Base-by-base conservation (phyloP, 805 yeast genomes). In the Kregervanrija pseudodelftensis region DNA sequence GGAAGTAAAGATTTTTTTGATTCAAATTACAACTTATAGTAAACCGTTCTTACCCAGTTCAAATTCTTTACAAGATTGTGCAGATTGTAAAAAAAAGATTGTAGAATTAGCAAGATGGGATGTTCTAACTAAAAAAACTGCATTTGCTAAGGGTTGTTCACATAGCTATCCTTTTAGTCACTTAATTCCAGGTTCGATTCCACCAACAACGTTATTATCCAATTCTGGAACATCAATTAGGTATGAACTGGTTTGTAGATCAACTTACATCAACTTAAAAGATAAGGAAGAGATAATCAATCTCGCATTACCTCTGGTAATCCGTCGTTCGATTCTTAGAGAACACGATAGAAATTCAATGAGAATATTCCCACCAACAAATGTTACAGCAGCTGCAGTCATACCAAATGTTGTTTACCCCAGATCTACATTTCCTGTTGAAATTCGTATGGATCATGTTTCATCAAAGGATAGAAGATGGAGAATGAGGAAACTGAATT, bases 301-400 rank as follows among this genome's bases (percentile, higher is more conserved):
- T 41, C 56, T 79, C 34, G 64, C 67, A 2, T 66, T 85, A 47
- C 95, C 96, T 0, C 61, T 93, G 8, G 74, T 82, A 52, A 71
- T 93, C 2, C 73, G 84, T 38, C 74, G 99, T 55, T 83, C 95
- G 46, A 77, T 91, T 30, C 61, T 86, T 17, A 69, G 87, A 39
- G 91, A 93, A 7, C 85, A 86, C 2, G 96, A 90, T 59, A 73
- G 89, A 54, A 87, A 85, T 57, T 86, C 96, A 1, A 66, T 88
- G 34, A 75, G 99, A 49, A 86, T 93, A 1, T 93, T 93, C 64
- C 99, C 99, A 1, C 98, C 99, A 8, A 91, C 98, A 0, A 85
- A 84, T 37, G 82, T 93, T 33, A 82, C 88, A 3, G 95, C 96
- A 7, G 78, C 84, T 28, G 93, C 95, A 8, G 84, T 82, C 12